phyloP scores from a whole-genome alignment of 805 yeast species.

The Kodamaea nitidulidarum region DNA sequence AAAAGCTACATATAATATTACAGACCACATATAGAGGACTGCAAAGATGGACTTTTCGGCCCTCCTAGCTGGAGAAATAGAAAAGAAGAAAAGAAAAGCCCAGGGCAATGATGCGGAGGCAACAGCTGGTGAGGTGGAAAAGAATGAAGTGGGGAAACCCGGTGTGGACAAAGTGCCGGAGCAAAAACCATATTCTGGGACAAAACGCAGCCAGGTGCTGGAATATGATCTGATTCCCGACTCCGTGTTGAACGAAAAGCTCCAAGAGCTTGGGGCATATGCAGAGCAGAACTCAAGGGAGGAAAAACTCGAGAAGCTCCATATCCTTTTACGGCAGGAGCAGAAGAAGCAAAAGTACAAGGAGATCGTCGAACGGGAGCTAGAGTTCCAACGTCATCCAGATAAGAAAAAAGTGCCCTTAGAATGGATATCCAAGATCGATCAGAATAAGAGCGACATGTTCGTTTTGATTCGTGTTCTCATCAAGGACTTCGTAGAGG shows the following conservation, averaged over 20 bases:
- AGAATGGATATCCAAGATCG: constrained; percentile 9
- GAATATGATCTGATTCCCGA: not conserved
- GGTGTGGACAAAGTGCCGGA: too few relatives aligned
- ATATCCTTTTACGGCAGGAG: constrained; percentile 14
- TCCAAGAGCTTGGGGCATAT: constrained; percentile 10
- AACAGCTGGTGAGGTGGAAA: too few relatives aligned
- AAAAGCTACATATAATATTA: too few relatives aligned
- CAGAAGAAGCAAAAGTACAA: constrained; percentile 19
- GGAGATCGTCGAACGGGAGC: constrained; percentile 26
- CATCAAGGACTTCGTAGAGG: constrained; percentile 39
- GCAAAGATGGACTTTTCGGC: constrained; percentile 45
- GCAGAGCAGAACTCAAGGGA: constrained; percentile 13
- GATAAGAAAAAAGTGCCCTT: constrained; percentile 7
- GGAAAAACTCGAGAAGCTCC: constrained; percentile 19
- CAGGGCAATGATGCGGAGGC: not conserved
- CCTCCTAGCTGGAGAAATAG: constrained; percentile 46
- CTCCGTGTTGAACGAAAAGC: constrained; percentile 15
- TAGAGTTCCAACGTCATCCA: constrained; percentile 9
- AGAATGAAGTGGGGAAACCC: too few relatives aligned
- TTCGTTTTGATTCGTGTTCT: constrained; percentile 44
- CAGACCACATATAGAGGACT: too few relatives aligned
- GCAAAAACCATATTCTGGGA: too few relatives aligned
- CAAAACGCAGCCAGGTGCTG: too few relatives aligned
- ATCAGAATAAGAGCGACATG: constrained; percentile 24
- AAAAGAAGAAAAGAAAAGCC: constrained; percentile 35